Conservation (phyloP, 2,329 filamentous ascomycete genomes). For the Calonectria pteridis region DNA sequence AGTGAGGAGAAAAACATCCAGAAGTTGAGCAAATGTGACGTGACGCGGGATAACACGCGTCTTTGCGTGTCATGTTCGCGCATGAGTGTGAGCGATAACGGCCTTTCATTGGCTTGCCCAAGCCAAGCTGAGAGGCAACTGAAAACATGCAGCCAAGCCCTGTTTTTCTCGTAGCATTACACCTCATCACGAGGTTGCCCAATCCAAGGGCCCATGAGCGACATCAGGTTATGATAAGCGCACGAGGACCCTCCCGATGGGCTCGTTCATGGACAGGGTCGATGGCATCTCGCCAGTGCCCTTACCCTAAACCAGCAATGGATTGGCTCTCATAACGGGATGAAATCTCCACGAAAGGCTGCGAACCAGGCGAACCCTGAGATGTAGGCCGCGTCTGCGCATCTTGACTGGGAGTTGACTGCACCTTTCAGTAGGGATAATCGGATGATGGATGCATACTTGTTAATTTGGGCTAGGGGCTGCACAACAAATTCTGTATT, state of each 20-base stretch:
- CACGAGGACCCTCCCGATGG: slow-evolving; percentile 2
- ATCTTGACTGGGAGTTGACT: slow-evolving; percentile 20
- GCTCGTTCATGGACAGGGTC: slow-evolving; percentile 17
- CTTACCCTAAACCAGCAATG: slow-evolving; percentile 25
- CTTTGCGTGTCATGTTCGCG: slow-evolving; percentile 37
- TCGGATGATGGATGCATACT: slow-evolving; percentile 40
- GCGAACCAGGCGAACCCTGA: slow-evolving; percentile 35
- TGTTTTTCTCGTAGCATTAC: slow-evolving; percentile 40
- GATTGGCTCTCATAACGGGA: slow-evolving; percentile 27
- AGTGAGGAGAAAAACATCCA: slow-evolving; percentile 32
- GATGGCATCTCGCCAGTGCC: slow-evolving; percentile 10
- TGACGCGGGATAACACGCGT: slow-evolving; percentile 18
- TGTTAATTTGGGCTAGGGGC: slow-evolving; percentile 34
- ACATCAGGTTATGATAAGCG: slow-evolving; percentile 34
- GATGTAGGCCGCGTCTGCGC: slow-evolving; percentile 13
- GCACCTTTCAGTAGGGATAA: slow-evolving; percentile 24
- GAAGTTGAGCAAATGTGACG: slow-evolving; percentile 23
- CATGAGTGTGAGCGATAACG: slow-evolving; percentile 24
- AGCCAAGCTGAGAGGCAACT: slow-evolving; percentile 33
- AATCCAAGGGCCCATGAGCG: slow-evolving; percentile 32
- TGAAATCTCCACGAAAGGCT: slow-evolving; percentile 30
- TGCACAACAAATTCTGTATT: slow-evolving; percentile 28
- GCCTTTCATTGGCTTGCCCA: slow-evolving; percentile 33
- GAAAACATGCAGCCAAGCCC: slow-evolving; percentile 36
- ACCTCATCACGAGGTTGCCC: slow-evolving; percentile 28